Conservation (phyloP, 441 rosid genomes). For the California macrophylla region DNA sequence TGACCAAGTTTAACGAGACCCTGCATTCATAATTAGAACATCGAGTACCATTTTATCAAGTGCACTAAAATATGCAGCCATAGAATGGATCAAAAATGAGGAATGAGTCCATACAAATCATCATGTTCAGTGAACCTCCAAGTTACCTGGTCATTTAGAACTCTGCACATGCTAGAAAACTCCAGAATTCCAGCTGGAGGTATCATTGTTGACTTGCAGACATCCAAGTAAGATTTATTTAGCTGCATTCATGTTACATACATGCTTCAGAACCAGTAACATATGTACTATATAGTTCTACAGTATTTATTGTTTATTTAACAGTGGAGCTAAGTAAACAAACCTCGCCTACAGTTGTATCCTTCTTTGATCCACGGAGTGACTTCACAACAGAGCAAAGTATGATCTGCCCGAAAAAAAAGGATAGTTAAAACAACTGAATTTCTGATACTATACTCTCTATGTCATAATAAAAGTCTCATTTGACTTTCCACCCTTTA, state of each 20-base stretch:
- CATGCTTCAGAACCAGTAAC: constrained; percentile 11
- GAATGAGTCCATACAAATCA: not conserved
- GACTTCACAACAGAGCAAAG: constrained; percentile 71
- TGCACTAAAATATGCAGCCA: not conserved
- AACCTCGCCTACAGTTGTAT: constrained; percentile 60
- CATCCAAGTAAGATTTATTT: constrained; percentile 48
- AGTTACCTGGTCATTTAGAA: constrained; percentile 74
- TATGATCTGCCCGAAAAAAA: constrained; percentile 48
- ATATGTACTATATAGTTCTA: not conserved
- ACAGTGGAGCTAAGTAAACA: not conserved
- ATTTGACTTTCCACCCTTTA: not conserved
- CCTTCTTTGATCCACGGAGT: constrained; percentile 76
- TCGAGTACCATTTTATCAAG: not conserved
- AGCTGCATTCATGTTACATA: constrained; percentile 38
- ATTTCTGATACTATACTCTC: not conserved
- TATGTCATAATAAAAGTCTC: not conserved
- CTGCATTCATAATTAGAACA: constrained; percentile 25
- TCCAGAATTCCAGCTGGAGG: constrained; percentile 65
- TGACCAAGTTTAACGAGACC: constrained; percentile 68
- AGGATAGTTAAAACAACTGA: not conserved
- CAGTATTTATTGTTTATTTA: not conserved
- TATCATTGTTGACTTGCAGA: constrained; percentile 58
- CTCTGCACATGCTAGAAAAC: constrained; percentile 61
- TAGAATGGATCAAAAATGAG: not conserved
- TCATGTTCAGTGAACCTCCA: not conserved